Conservation (phyloP, 305 asterid species). For the Petunia hybrid region DNA sequence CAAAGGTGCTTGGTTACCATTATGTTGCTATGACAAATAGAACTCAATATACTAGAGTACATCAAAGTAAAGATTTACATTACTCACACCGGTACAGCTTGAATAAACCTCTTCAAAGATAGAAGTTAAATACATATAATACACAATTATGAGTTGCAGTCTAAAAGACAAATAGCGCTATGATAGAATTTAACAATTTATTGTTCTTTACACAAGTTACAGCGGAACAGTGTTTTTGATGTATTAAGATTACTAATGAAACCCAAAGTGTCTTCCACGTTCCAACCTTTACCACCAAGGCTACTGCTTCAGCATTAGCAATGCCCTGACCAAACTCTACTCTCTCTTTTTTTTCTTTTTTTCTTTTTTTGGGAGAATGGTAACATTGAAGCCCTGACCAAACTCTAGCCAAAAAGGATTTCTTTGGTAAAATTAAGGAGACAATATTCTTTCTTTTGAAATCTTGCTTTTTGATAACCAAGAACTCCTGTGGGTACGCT, state of each 20-base stretch:
- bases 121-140: neutral
- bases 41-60: neutral
- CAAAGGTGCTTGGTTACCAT: conserved; percentile 12
- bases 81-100: neutral
- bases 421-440: no score
- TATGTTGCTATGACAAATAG: conserved; percentile 5
- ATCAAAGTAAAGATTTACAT: no score
- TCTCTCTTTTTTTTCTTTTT: no score
- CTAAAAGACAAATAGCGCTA: neutral
- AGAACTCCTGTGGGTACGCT: neutral
- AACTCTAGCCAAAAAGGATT: neutral
- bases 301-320: neutral
- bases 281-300: neutral
- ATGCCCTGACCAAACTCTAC: neutral
- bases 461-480: neutral
- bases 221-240: neutral
- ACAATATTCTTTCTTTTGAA: neutral
- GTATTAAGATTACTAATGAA: neutral
- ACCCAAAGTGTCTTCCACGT: neutral
- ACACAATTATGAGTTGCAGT: neutral
- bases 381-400: no score
- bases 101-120: neutral
- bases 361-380: no score
- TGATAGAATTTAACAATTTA: neutral
- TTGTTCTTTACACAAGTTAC: neutral